Percentiles rank a stretch among this genome's conserved stretches.
Evolutionary conservation across 169 alveolate species (phyloP).

Genomic region (Babesia bovis): DNA sequence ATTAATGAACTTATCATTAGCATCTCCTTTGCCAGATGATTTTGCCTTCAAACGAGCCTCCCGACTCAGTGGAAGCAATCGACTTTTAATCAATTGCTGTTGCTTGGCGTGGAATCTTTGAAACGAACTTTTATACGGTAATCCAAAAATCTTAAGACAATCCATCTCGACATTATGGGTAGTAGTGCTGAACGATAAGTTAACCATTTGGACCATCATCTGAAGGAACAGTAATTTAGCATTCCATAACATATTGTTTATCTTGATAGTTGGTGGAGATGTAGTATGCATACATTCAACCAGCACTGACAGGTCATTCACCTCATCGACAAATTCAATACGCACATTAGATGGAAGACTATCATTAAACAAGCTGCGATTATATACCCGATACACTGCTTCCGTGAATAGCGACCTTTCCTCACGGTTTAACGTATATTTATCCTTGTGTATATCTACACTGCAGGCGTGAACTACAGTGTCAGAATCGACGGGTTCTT

Average conservation of each 20-base stretch:
- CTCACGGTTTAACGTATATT: conserved; percentile 5
- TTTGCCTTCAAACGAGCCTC: conserved; percentile 38
- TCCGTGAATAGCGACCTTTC: conserved; percentile 15
- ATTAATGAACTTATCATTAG: conserved; percentile 16
- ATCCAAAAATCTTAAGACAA: conserved; percentile 19
- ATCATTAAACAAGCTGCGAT: conserved; percentile 36
- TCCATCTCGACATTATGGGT: conserved; percentile 46
- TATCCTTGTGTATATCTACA: background rate
- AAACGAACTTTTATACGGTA: conserved; percentile 27
- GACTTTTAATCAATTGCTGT: conserved; percentile 18
- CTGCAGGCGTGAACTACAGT: background rate
- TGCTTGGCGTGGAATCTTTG: conserved; percentile 29
- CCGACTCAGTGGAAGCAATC: conserved; percentile 37
- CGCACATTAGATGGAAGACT: conserved; percentile 31
- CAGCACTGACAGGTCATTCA: conserved; percentile 46
- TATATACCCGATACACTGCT: conserved; percentile 33
- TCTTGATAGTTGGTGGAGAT: conserved; percentile 25
- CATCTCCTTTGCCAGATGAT: conserved; percentile 7
- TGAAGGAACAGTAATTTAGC: conserved; percentile 37
- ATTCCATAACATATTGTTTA: conserved; percentile 9
- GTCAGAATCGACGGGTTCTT: background rate
- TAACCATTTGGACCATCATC: conserved; percentile 47
- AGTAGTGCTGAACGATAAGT: conserved; percentile 24
- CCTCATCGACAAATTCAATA: conserved; percentile 19
- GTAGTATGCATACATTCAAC: conserved; percentile 3